phyloP scores from a whole-genome alignment of 78 protist genomes.

The Protostelium mycophagum region DNA sequence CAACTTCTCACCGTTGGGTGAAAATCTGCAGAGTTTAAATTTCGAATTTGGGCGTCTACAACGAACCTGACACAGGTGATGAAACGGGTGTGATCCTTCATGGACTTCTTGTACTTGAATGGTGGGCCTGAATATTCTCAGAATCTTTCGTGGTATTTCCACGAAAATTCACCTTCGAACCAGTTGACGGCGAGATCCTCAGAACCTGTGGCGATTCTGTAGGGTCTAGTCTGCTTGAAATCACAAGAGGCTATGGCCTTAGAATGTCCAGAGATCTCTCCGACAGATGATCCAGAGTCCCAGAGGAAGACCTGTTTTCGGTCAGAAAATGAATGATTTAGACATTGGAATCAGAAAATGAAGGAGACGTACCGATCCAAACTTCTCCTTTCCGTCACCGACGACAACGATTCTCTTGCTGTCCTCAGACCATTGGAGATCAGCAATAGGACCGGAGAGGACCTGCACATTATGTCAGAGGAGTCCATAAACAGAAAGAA shows the following conservation, averaged over 20 bases:
- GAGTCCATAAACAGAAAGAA: not conserved
- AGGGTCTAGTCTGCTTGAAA: constrained; percentile 82
- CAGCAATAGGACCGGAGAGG: constrained; percentile 72
- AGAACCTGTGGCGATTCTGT: constrained; percentile 77
- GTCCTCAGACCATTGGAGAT: constrained; percentile 90
- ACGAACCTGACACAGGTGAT: constrained; percentile 71
- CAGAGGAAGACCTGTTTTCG: constrained; percentile 59
- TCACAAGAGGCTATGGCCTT: constrained; percentile 72
- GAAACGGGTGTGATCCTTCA: constrained; percentile 56
- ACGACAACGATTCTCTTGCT: constrained; percentile 83
- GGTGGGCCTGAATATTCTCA: constrained; percentile 94
- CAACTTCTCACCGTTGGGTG: constrained; percentile 69
- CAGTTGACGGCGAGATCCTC: constrained; percentile 64
- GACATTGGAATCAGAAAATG: too few relatives aligned
- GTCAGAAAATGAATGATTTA: too few relatives aligned
- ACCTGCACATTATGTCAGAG: not conserved
- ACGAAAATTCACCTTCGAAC: constrained; percentile 66
- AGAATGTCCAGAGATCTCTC: constrained; percentile 86
- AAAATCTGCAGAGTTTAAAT: constrained; percentile 31
- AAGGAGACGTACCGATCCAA: constrained; percentile 22
- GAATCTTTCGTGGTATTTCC: too few relatives aligned
- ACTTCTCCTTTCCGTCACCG: constrained; percentile 89
- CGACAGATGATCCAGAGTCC: constrained; percentile 86
- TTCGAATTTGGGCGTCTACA: not conserved
- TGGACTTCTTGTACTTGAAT: constrained; percentile 75